phyloP scores from a whole-genome alignment of 164 flowering plant species.

The Sextonia rubra region DNA sequence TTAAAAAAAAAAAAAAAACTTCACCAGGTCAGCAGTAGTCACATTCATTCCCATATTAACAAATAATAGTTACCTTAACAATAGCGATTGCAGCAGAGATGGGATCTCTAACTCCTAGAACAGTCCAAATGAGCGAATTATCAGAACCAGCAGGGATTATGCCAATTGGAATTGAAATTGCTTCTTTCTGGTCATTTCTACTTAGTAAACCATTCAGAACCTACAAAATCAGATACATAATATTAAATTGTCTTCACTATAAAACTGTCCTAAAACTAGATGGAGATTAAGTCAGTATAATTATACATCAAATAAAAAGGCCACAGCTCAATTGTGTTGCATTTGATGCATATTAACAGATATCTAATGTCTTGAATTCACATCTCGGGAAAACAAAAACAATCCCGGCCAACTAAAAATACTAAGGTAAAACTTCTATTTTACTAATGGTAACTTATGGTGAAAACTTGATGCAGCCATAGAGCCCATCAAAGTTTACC shows the following conservation, averaged over 20 bases:
- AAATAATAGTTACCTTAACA: conserved; percentile 63
- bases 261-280: background rate
- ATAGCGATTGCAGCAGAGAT: conserved; percentile 93
- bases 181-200: conserved; percentile 90
- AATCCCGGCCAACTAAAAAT: too few relatives aligned
- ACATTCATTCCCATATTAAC: background rate
- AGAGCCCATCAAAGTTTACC: too few relatives aligned
- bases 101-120: conserved; percentile 95
- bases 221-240: conserved; percentile 35
- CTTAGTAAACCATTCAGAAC: conserved; percentile 89
- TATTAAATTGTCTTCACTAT: too few relatives aligned
- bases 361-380: too few relatives aligned
- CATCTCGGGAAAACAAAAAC: too few relatives aligned
- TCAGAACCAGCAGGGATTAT: conserved; percentile 99
- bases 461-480: too few relatives aligned
- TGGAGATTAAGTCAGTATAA: background rate
- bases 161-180: conserved; percentile 95
- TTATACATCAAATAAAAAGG: too few relatives aligned
- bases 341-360: too few relatives aligned
- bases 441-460: too few relatives aligned
- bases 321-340: too few relatives aligned
- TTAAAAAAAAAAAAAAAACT: too few relatives aligned
- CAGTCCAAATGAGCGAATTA: conserved; percentile 97
- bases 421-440: too few relatives aligned
- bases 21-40: background rate